Evolutionary conservation across 2,329 filamentous ascomycete species (phyloP), one percentile per base, ranked within the genome.

Genomic region (Massarina eburnea): DNA sequence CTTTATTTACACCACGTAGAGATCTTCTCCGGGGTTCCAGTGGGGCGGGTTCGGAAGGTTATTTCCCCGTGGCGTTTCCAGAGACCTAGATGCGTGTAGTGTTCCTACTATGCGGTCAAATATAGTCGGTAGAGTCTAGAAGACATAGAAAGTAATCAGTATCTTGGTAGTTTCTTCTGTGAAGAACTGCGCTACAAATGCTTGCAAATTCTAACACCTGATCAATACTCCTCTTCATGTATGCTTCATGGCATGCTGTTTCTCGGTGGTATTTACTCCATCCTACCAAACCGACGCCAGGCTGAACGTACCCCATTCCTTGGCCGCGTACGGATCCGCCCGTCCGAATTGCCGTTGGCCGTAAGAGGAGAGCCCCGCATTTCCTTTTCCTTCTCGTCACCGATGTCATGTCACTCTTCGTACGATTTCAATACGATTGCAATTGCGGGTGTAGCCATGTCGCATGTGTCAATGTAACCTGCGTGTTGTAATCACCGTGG

Each of bases 1-100:
- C 62, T 91, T 91, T 62, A 67, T 83, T 27, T 91, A 91, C 70
- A 86, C 81, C 2, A 68, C 83, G 43, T 86, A 59, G 35, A 29
- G 12, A 22, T 15, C 12, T 26, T 21, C n/a, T 8, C 7, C 12
- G 27, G 29, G 17, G 20, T 15, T 36, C 20, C 41, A 15, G 19
- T 20, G 18, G 17, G 32, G 10, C 30, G 32, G 30, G 15, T 4
- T 15, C 21, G 30, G 32, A 30, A 30, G 20, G 20, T 18, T 4
- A 33, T 39, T 14, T 20, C 15, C 10, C 17, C 1, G 3, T 19
- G 22, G 32, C 4, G 22, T 18, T 30, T 24, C 24, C 38, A 30
- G 24, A 4, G 7, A 8, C 12, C n/a, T 24, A 24, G 35, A 40
- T 40, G 15, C 15, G 12, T 8, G 36, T 40, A 41, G 27, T 27